Base-by-base conservation (phyloP, 169 alveolate genomes). In the Plasmodium falciparum region DNA sequence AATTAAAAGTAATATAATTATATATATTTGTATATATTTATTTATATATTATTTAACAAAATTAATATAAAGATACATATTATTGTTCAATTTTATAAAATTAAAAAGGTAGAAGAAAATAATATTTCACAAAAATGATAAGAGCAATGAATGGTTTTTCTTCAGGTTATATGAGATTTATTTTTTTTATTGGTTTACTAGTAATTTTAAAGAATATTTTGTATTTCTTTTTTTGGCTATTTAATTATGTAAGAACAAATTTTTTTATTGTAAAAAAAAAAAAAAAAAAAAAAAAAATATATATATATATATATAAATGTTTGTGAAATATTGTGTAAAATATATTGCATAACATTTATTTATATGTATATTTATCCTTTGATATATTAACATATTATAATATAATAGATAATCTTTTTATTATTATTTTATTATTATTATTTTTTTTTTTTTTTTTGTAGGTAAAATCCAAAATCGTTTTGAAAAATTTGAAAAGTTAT, bases 401-500 rank as follows among this genome's bases (percentile, higher is more conserved):
- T 20, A 22, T 11, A 62, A 61, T 20, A 22, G 26, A 62, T 62
- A 13, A 39, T 33, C 22, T 39, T 12, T 17, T 12, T 39, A 33
- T 66, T 49, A 29, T 29, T 29, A 66, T 66, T 17, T 66, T 66
- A 2, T 4, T 17, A 0, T 24, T 12, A 1, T 12, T 24, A 26
- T 45, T 20, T 29, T 11, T 12, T 29, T 22, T 65, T 33, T 17
- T 15, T 9, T 29, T 49, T 52, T 49, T 22, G 47, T 24, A 76
- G 89, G 29, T 76, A 15, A 76, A 76, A 52, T 24, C 58, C 52
- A 63, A 76, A 63, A 13, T 76, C 47, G 47, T 61, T 65, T 49
- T 58, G 7, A 91, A 29, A 47, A 58, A 75, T 22, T 59, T 91
- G 74, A 49, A 74, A 76, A 88, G 88, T 56, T 86, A 69, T 49